phyloP scores from a whole-genome alignment of 768 basidiomycete species.

The Lactarius pseudohatsudake region DNA sequence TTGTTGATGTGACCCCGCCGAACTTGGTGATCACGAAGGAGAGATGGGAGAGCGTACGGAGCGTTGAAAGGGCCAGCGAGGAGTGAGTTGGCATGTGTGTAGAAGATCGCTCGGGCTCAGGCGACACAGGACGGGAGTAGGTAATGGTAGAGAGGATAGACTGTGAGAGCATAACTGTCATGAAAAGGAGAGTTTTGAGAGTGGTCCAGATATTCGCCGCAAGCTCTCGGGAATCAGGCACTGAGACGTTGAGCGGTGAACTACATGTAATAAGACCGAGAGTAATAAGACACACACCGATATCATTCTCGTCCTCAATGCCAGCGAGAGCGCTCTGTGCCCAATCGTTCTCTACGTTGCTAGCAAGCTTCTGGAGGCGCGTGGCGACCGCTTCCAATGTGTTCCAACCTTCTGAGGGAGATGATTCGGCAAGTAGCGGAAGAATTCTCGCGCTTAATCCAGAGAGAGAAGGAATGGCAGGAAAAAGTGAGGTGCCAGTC shows the following conservation, averaged over 20 bases:
- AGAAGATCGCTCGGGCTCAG: background rate
- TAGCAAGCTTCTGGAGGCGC: conserved; percentile 30
- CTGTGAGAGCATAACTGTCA: conserved; percentile 66
- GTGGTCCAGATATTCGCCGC: conserved; percentile 59
- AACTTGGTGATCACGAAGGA: conserved; percentile 80
- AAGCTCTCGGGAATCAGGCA: conserved; percentile 45
- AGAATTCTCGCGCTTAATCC: conserved; percentile 31
- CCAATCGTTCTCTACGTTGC: conserved; percentile 35
- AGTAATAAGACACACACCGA: conserved; percentile 31
- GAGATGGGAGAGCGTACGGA: conserved; percentile 62
- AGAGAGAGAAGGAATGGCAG: conserved; percentile 33
- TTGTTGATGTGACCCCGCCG: conserved; percentile 63
- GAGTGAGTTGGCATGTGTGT: conserved; percentile 38
- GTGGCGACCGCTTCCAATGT: conserved; percentile 29
- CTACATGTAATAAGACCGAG: background rate
- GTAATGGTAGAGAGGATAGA: conserved; percentile 55
- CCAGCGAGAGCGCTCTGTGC: conserved; percentile 32
- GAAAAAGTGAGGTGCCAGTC: conserved; percentile 29
- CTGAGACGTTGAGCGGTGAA: conserved; percentile 33
- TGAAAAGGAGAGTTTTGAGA: conserved; percentile 77
- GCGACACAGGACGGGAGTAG: conserved; percentile 37
- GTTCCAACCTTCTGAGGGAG: conserved; percentile 32
- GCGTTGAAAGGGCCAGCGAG: conserved; percentile 51
- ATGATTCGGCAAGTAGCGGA: conserved; percentile 32
- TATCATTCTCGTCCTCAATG: conserved; percentile 33